Base-by-base conservation (phyloP, 495 filamentous ascomycete genomes). In the Aspergillus nanangensis region DNA sequence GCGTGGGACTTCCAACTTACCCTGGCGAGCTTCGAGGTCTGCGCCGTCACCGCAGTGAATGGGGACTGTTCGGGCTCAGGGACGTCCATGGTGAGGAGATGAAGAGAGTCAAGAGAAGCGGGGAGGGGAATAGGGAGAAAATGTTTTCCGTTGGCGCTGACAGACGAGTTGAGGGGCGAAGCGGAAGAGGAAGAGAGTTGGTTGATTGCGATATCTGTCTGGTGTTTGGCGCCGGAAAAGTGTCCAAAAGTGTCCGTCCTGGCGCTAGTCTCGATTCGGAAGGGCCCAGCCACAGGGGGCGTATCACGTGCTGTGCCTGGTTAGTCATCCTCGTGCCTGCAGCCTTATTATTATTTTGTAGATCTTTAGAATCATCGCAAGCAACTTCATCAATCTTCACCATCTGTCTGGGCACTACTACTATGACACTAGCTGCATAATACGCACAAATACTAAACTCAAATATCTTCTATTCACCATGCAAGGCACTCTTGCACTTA, bases 31-130 rank as follows among this genome's bases (percentile, higher is more conserved):
- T 74, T 79, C 7, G 86, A 86, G 22, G 89, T 95, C 49, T 95
- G 90, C 62, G 87, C 84, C 57, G 80, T 83, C 62, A 95, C 84
- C 45, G 87, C 86, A 42, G 81, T 85, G 70, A 90, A 91, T 67
- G 88, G 87, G 63, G 84, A 88, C 70, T 84, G 77, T 27, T 91
- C 87, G 38, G 87, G 78, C 73, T 90, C 87, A 45, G 82, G 74
- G 52, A 80, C 78, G 70, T 92, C 86, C 88, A 93, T 93, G 46
- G 57, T 65, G 56, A 49, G 17, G 36, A 41, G 8, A 14, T 20
- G 38, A n/a, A 11, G 36, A 23, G 29, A 18, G 22, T 24, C 21
- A 27, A 49, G 41, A 48, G 17, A 32, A 33, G 23, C 18, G 17
- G 33, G 11, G 22, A 36, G 8, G 36, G 38, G 18, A 37, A 41